Evolutionary conservation across 306 rosid species (phyloP).

Genomic region (Dalbergia oliveri): DNA sequence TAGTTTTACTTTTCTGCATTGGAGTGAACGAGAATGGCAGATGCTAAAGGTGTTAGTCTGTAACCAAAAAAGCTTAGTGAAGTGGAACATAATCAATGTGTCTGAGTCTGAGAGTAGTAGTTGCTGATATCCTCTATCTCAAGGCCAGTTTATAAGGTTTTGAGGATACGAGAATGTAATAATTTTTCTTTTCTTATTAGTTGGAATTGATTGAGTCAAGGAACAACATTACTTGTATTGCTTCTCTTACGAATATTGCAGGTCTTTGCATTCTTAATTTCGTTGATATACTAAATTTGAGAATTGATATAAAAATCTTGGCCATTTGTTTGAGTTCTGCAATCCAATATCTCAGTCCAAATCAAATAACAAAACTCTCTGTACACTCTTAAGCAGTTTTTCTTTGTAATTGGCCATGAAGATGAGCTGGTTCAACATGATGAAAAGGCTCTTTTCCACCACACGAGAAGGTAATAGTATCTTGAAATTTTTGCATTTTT

Average conservation of each 20-base stretch:
- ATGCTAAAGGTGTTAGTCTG: constrained; percentile 14
- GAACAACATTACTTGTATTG: constrained; percentile 11
- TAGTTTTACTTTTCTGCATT: too few relatives aligned
- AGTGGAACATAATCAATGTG: neutral
- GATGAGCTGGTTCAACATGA: too few relatives aligned
- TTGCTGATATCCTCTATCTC: neutral
- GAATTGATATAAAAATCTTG: neutral
- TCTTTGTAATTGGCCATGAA: too few relatives aligned
- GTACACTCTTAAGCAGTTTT: too few relatives aligned
- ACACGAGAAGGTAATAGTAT: too few relatives aligned
- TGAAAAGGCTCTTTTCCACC: too few relatives aligned
- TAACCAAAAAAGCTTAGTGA: neutral
- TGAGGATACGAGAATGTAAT: constrained; percentile 25
- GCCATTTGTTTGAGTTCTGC: too few relatives aligned
- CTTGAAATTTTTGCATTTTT: too few relatives aligned
- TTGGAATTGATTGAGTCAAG: neutral
- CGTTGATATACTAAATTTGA: neutral
- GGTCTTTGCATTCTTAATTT: constrained; percentile 9
- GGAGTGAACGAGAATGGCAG: too few relatives aligned
- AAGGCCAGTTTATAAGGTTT: constrained; percentile 23
- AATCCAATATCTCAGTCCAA: too few relatives aligned
- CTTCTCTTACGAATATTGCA: neutral
- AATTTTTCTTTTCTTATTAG: constrained; percentile 4
- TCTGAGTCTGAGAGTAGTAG: neutral
- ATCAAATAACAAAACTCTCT: too few relatives aligned